Evolutionary conservation across 164 flowering plant genomes (phyloP).

Genomic region (Magnolia changhungtana): DNA sequence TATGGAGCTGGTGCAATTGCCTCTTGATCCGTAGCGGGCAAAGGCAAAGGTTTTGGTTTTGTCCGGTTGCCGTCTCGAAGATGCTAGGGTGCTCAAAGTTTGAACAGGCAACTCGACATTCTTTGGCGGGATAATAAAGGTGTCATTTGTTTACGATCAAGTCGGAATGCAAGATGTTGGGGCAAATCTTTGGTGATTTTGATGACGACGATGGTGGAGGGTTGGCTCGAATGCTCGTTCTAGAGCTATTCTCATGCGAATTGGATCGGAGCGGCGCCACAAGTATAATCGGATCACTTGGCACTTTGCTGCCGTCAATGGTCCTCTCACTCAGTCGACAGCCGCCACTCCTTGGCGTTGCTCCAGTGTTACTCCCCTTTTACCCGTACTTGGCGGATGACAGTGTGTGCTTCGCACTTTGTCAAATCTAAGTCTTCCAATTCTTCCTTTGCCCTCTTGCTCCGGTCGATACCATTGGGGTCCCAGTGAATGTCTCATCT

Average conservation of each 20-base stretch:
- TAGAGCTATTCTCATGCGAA: conserved; percentile 82
- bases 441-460: conserved; percentile 32
- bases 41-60: too few relatives aligned
- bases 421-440: conserved; percentile 35
- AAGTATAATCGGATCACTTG: conserved; percentile 43
- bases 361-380: conserved; percentile 34
- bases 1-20: too few relatives aligned
- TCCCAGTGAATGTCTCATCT: conserved; percentile 78
- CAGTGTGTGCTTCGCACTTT: conserved; percentile 44
- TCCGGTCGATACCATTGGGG: conserved; percentile 55
- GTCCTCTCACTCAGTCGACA: conserved; percentile 34
- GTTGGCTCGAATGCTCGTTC: conserved; percentile 85
- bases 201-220: too few relatives aligned
- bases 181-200: too few relatives aligned
- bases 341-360: conserved; percentile 44
- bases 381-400: conserved; percentile 39
- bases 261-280: conserved; percentile 80
- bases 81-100: too few relatives aligned
- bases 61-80: too few relatives aligned
- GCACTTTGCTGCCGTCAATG: conserved; percentile 29
- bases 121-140: too few relatives aligned
- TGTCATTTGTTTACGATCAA: too few relatives aligned
- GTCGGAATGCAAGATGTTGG: too few relatives aligned
- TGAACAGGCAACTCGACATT: too few relatives aligned
- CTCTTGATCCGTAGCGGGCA: too few relatives aligned